These are phyloP conservation scores for Bjerkandera adusta DNA, from an alignment of 1,284 basidiomycete genomes.

Conservation along the genomic window DNA sequence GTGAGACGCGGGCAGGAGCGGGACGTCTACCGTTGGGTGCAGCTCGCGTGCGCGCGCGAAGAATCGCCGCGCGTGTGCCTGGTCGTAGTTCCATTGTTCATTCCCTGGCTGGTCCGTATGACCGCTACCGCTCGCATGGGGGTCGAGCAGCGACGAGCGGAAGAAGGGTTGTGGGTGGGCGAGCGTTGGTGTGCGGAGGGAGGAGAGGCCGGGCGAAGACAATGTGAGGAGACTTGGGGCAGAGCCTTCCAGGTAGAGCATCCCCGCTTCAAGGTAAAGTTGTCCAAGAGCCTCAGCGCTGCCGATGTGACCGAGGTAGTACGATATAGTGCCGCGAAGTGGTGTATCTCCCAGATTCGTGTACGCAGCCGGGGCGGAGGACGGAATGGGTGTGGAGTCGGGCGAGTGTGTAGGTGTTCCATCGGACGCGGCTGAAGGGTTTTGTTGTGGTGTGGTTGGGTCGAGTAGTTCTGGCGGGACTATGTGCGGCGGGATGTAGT, in stretches of 20 bases:
- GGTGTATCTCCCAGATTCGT: constrained; percentile 25
- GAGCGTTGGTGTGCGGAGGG: constrained; percentile 50
- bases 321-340: constrained; percentile 49
- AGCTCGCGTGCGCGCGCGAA: constrained; percentile 66
- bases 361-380: constrained; percentile 13
- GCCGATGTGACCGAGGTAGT: constrained; percentile 64
- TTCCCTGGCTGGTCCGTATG: constrained; percentile 48
- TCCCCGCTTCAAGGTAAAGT: constrained; percentile 71
- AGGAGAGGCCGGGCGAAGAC: constrained; percentile 70
- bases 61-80: constrained; percentile 61
- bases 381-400: constrained; percentile 14
- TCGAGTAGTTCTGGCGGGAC: constrained; percentile 18
- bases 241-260: constrained; percentile 73
- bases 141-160: constrained; percentile 17
- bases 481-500: constrained; percentile 58
- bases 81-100: constrained; percentile 68
- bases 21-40: constrained; percentile 62
- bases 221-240: constrained; percentile 64
- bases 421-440: constrained; percentile 16
- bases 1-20: constrained; percentile 54
- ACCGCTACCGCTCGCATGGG: constrained; percentile 2
- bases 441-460: too few species aligned
- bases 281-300: constrained; percentile 61
- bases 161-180: constrained; percentile 1
- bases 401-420: constrained; percentile 13